Evolutionary conservation across 2,329 filamentous ascomycete species (phyloP).

Genomic region (Hypoxylon sp.): DNA sequence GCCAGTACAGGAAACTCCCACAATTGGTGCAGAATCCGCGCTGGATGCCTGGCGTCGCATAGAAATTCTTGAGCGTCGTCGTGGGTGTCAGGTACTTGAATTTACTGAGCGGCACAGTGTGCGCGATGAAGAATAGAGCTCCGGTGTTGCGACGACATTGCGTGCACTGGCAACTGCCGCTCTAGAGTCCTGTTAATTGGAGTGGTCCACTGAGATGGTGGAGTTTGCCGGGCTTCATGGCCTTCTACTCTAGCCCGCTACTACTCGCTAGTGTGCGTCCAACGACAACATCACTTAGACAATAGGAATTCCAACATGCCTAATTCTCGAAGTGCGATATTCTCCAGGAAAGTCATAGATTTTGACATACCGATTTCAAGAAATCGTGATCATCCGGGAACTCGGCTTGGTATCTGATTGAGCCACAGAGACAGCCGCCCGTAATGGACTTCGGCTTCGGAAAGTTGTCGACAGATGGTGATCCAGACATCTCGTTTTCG

Average conservation of each 20-base stretch:
- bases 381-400: constrained; percentile 65
- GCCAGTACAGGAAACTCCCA: constrained; percentile 66
- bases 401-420: constrained; percentile 64
- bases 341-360: not conserved
- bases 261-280: too few species aligned
- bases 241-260: too few species aligned
- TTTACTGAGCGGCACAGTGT: constrained; percentile 56
- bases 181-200: constrained; percentile 44
- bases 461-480: constrained; percentile 45
- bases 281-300: too few species aligned
- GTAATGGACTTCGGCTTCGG: constrained; percentile 58
- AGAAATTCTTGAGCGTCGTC: constrained; percentile 58
- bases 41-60: constrained; percentile 57
- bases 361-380: constrained; percentile 43
- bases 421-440: constrained; percentile 68
- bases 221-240: not conserved
- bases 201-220: not conserved
- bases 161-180: constrained; percentile 67
- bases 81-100: constrained; percentile 56
- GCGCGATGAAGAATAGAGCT: constrained; percentile 61
- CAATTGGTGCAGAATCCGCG: constrained; percentile 66
- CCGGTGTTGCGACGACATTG: constrained; percentile 69
- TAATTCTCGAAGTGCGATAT: not conserved
- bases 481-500: constrained; percentile 29
- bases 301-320: not conserved